Evolutionary conservation across 208 protist species (phyloP).

Genomic region (Naegleria gruberi): DNA sequence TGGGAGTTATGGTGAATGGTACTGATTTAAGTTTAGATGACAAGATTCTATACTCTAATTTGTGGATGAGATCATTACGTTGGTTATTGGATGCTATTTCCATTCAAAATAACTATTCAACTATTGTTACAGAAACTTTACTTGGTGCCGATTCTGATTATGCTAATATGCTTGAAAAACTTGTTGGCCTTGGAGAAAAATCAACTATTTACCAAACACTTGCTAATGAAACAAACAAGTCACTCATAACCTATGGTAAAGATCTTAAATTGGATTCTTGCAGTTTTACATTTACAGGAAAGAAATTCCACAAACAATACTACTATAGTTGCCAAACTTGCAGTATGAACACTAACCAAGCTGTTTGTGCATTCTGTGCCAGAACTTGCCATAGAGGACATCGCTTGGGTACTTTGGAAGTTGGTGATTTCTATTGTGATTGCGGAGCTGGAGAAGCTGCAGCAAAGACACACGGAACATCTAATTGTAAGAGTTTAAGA

Average conservation of each 20-base stretch:
- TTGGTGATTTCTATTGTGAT: slow-evolving; percentile 22
- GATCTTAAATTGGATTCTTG: slow-evolving; percentile 10
- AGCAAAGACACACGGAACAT: background rate
- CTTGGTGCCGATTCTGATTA: background rate
- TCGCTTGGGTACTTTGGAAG: background rate
- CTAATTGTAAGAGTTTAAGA: background rate
- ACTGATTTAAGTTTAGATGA: background rate
- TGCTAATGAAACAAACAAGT: background rate
- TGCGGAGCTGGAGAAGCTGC: slow-evolving; percentile 7
- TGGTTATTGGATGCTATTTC: background rate
- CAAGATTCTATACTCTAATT: background rate
- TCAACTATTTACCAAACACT: background rate
- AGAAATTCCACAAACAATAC: background rate
- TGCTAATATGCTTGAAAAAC: background rate
- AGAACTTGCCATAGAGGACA: slow-evolving; percentile 18
- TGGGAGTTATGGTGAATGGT: background rate
- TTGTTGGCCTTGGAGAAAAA: background rate
- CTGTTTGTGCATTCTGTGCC: slow-evolving; percentile 16
- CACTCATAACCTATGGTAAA: background rate
- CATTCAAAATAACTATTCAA: background rate
- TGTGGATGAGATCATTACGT: background rate
- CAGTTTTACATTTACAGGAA: background rate
- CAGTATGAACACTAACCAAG: background rate
- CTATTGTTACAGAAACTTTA: background rate
- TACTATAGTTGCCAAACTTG: slow-evolving; percentile 11